phyloP scores from a whole-genome alignment of 2,329 filamentous ascomycete genomes.

The Scedosporium apiospermum region DNA sequence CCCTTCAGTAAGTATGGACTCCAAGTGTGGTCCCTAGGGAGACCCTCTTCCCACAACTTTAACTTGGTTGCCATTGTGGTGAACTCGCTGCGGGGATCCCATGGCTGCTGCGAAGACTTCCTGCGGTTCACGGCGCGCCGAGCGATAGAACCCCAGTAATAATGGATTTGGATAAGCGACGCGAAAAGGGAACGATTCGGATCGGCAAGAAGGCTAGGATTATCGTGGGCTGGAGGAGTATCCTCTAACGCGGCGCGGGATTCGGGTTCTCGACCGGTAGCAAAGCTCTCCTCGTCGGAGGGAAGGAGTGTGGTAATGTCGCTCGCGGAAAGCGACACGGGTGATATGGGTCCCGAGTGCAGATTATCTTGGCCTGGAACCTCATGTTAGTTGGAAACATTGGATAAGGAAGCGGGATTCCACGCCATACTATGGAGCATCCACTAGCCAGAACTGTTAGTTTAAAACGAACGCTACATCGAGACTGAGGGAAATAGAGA shows the following conservation, averaged over 20 bases:
- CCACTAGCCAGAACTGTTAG: conserved; percentile 29
- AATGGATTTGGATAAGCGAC: conserved; percentile 43
- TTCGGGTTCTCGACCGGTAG: conserved; percentile 33
- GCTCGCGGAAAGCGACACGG: conserved; percentile 38
- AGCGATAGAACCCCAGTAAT: conserved; percentile 43
- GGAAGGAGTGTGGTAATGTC: conserved; percentile 47
- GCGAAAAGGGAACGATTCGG: conserved; percentile 43
- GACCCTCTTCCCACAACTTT: conserved; percentile 35
- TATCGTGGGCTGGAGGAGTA: conserved; percentile 37
- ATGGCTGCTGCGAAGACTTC: conserved; percentile 29
- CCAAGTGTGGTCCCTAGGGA: conserved; percentile 40
- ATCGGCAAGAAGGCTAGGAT: conserved; percentile 32
- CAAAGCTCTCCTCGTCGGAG: conserved; percentile 42
- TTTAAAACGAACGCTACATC: not conserved
- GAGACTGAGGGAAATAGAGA: conserved; percentile 1
- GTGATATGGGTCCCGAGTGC: conserved; percentile 41
- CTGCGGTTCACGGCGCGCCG: conserved; percentile 36
- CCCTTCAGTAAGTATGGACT: conserved; percentile 29
- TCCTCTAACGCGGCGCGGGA: conserved; percentile 44
- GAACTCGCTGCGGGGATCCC: conserved; percentile 39
- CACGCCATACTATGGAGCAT: conserved; percentile 39
- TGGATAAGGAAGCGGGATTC: conserved; percentile 1
- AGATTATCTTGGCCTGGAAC: conserved; percentile 41
- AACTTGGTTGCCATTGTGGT: conserved; percentile 31
- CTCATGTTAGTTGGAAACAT: not conserved